Evolutionary conservation across 352 stramenopile genomes (phyloP).

Genomic region (Phytophthora hibernalis): DNA sequence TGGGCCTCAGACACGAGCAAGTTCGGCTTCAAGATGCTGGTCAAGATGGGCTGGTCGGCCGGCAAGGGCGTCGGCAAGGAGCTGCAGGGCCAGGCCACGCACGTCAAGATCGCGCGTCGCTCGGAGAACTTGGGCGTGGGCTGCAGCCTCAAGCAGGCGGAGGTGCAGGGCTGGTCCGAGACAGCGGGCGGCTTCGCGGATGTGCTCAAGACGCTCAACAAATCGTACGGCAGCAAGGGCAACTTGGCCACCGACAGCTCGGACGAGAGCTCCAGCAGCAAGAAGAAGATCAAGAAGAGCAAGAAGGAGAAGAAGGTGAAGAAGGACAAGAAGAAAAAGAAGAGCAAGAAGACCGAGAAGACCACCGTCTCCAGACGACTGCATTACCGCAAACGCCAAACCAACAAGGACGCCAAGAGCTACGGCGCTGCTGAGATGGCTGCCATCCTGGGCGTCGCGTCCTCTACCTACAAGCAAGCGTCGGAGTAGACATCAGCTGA

Average conservation of each 20-base stretch:
- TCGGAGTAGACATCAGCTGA: conserved; percentile 20
- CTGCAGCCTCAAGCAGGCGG: conserved; percentile 88
- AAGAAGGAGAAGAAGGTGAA: conserved; percentile 56
- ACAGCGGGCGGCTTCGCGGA: conserved; percentile 83
- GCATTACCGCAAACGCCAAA: conserved; percentile 81
- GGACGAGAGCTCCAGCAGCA: conserved; percentile 35
- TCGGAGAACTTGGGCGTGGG: conserved; percentile 92
- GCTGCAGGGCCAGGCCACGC: conserved; percentile 87
- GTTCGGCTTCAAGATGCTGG: conserved; percentile 95
- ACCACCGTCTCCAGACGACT: conserved; percentile 67
- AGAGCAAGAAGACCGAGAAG: conserved; percentile 67
- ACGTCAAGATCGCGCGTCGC: conserved; percentile 89
- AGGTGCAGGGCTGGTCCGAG: conserved; percentile 89
- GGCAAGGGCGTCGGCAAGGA: conserved; percentile 94
- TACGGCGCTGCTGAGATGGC: conserved; percentile 88
- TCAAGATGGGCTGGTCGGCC: conserved; percentile 97
- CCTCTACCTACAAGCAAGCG: conserved; percentile 41
- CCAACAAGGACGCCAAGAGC: conserved; percentile 88
- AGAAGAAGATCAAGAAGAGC: conserved; percentile 36
- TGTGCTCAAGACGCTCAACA: conserved; percentile 87
- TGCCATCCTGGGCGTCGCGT: conserved; percentile 83
- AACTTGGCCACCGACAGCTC: conserved; percentile 39
- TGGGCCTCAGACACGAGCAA: conserved; percentile 91
- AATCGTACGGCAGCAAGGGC: conserved; percentile 69
- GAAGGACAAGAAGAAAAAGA: conserved; percentile 73